Conservation (phyloP, 2,329 filamentous ascomycete genomes). For the Fusarium continuum region DNA sequence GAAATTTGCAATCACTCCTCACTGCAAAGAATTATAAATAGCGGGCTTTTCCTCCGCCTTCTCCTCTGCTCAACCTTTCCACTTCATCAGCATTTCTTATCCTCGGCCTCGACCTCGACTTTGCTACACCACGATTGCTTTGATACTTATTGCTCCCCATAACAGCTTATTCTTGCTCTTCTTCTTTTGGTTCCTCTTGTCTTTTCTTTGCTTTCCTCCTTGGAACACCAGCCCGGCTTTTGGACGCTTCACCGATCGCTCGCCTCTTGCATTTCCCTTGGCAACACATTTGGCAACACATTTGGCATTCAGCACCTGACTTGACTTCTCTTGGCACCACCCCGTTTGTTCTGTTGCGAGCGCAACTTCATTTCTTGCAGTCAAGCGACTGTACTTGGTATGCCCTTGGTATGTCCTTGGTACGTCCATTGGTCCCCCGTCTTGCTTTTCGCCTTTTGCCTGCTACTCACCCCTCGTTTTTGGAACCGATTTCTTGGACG, state of each 20-base stretch:
- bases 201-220: neutral
- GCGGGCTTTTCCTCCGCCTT: neutral
- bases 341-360: no score
- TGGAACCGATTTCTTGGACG: neutral
- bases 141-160: conserved; percentile 1
- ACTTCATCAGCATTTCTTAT: conserved; percentile 3
- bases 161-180: neutral
- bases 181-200: neutral
- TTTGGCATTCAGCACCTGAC: neutral
- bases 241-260: neutral
- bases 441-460: neutral
- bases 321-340: neutral
- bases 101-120: neutral
- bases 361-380: neutral
- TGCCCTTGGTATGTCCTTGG: neutral
- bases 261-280: neutral
- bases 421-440: no score
- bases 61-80: neutral
- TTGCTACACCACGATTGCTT: conserved; percentile 17
- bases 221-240: neutral
- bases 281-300: no score
- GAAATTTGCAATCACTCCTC: conserved; percentile 1
- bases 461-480: neutral
- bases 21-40: conserved; percentile 3
- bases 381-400: conserved; percentile 14